phyloP scores from a whole-genome alignment of 495 filamentous ascomycete species.

The Aspergillus bridgeri region DNA sequence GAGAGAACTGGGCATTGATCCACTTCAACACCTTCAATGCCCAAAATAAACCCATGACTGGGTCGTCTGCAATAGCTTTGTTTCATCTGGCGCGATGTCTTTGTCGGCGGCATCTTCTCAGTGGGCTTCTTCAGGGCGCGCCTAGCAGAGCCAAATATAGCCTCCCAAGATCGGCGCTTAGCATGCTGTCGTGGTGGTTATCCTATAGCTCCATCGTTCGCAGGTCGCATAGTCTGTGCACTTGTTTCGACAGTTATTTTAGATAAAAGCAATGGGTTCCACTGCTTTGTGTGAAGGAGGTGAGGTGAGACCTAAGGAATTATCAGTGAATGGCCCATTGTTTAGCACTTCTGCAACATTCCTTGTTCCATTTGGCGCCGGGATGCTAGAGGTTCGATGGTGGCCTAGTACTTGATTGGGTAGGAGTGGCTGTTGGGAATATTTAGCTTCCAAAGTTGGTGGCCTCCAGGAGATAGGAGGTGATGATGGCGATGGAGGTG shows the following conservation, averaged over 20 bases:
- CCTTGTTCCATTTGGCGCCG: constrained; percentile 1
- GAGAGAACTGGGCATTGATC: background rate
- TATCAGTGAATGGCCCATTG: background rate
- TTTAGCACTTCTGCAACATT: background rate
- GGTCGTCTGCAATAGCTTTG: constrained; percentile 2
- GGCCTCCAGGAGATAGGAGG: background rate
- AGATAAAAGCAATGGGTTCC: background rate
- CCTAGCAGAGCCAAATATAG: constrained; percentile 3
- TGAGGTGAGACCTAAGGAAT: background rate
- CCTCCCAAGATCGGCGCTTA: background rate
- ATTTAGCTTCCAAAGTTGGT: background rate
- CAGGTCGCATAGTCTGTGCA: background rate
- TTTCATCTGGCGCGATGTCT: constrained; percentile 17
- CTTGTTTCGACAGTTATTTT: background rate
- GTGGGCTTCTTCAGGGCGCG: constrained; percentile 13
- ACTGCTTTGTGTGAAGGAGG: background rate
- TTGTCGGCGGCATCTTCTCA: background rate
- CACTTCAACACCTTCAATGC: constrained; percentile 4
- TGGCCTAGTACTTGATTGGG: background rate
- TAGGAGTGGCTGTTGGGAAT: background rate
- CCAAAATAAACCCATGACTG: background rate
- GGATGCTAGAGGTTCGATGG: background rate
- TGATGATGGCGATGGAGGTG: background rate
- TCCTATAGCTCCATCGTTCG: background rate
- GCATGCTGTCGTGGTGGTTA: background rate